Evolutionary conservation across 495 filamentous ascomycete genomes (phyloP), one percentile per base, ranked within the genome.

Genomic region (Tuber melanosporum): DNA sequence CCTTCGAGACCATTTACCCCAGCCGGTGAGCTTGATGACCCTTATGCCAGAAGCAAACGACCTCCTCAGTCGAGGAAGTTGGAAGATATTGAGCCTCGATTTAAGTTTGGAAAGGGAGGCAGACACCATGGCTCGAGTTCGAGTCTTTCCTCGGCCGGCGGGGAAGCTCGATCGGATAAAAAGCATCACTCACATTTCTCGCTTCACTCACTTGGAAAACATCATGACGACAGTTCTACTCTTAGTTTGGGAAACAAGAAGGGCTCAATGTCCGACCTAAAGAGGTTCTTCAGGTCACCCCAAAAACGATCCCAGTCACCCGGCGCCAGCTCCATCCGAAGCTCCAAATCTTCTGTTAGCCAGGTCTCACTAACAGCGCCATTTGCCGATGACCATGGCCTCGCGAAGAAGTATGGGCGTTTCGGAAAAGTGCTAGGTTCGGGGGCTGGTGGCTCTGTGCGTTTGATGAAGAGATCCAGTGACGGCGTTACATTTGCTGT

Each of bases 401-500:
- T 99, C 52, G 87, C 91, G 62, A 92, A 91, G 47, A 98, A 95
- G 80, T 99, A 98, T 82, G 95, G 95, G 41, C 97, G 97, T 82
- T 90, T 98, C 78, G 95, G 95, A 17, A 94, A 92, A 82, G 93
- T 98, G 0, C 87, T 98, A 20, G 95, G 95, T 19, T 95, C 95
- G 62, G 95, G 95, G 17, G 95, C 95, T 71, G 95, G 95, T 20
- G 95, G 95, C 26, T 98, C 96, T 0, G 96, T 99, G 20, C 91
- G 95, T 74, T 86, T 99, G 45, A 92, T 99, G 90, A 97, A 95
- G 86, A 89, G 96, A 74, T 92, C 90, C 76, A 94, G 91, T 75
- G 96, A 98, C 79, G 91, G 92, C 15, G 91, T 92, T 17, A 97
- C 95, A 5, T 98, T 99, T 85, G 95, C 95, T 3, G 96, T 98